Evolutionary conservation across 2,329 filamentous ascomycete species (phyloP).

Genomic region (Hypoxylon sp.): DNA sequence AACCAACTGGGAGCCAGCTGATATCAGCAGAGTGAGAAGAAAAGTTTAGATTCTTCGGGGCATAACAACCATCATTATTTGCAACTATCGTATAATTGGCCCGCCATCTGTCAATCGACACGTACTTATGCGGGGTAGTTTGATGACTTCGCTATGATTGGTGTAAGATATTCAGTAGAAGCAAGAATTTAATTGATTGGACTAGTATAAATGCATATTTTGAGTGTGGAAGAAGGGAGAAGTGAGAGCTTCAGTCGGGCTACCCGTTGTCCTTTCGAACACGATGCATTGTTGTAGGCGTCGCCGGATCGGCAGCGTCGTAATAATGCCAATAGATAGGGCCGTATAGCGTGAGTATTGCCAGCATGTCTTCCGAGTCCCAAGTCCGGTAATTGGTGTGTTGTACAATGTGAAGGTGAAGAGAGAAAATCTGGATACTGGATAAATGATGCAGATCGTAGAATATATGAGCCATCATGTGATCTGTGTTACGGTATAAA

Average conservation of each 20-base stretch:
- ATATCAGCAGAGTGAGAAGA: neutral
- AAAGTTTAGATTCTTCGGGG: neutral
- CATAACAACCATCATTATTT: neutral
- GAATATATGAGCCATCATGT: constrained; percentile 10
- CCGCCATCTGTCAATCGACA: neutral
- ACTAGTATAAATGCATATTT: neutral
- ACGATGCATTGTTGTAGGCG: neutral
- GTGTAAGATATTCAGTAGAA: neutral
- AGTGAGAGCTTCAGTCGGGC: neutral
- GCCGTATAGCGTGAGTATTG: neutral
- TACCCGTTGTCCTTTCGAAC: neutral
- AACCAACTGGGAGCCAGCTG: constrained; percentile 17
- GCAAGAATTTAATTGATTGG: neutral
- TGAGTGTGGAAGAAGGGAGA: neutral
- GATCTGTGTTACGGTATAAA: constrained; percentile 6
- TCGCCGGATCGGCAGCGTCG: neutral
- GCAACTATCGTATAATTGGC: constrained; percentile 14
- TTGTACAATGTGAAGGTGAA: constrained; percentile 10
- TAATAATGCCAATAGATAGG: neutral
- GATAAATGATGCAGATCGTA: constrained; percentile 16
- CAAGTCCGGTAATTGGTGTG: constrained; percentile 2
- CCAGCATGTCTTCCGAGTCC: constrained; percentile 2
- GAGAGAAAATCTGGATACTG: neutral
- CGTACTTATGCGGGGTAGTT: neutral
- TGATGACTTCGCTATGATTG: neutral